A percentile compares a stretch with the other conserved stretches of the same genome.
Evolutionary conservation across 2,329 filamentous ascomycete genomes (phyloP).

Genomic region (Zalaria sp.): DNA sequence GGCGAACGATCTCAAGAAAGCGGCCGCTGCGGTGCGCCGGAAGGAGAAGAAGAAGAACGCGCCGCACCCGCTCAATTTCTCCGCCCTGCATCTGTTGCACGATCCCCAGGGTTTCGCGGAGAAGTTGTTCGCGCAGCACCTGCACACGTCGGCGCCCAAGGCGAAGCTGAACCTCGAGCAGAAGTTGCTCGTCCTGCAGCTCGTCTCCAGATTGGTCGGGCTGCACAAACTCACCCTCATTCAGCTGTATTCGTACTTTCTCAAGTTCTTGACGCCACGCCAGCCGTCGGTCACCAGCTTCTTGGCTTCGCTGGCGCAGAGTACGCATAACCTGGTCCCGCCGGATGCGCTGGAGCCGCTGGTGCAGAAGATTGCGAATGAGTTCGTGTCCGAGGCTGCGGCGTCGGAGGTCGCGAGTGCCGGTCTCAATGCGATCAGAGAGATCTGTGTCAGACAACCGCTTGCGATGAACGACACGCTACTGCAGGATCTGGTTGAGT

Average conservation of each 20-base stretch:
- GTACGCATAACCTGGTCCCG: conserved; percentile 79
- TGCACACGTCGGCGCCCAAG: conserved; percentile 60
- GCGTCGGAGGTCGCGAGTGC: conserved; percentile 84
- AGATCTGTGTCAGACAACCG: conserved; percentile 84
- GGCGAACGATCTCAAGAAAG: conserved; percentile 62
- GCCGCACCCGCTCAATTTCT: conserved; percentile 87
- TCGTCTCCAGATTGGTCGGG: conserved; percentile 82
- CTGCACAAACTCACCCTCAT: conserved; percentile 85
- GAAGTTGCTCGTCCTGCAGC: conserved; percentile 76
- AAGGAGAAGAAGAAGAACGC: conserved; percentile 78
- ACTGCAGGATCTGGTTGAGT: conserved; percentile 90
- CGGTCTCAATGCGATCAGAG: conserved; percentile 85
- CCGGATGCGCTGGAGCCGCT: conserved; percentile 85
- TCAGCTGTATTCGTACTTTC: conserved; percentile 88
- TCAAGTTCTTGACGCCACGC: conserved; percentile 73
- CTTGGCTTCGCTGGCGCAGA: conserved; percentile 81
- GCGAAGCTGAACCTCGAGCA: conserved; percentile 76
- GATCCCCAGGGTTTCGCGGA: conserved; percentile 93
- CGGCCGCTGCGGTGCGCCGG: conserved; percentile 66
- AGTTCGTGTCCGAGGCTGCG: conserved; percentile 91
- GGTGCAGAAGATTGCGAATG: conserved; percentile 90
- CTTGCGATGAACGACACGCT: conserved; percentile 93
- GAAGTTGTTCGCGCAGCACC: conserved; percentile 74
- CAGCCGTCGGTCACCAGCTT: conserved; percentile 89
- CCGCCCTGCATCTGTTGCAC: conserved; percentile 81